Evolutionary conservation across 371 early-diverging fungal species (phyloP), one percentile per base, ranked within the genome.

Genomic region (Syncephalastrum sp.): DNA sequence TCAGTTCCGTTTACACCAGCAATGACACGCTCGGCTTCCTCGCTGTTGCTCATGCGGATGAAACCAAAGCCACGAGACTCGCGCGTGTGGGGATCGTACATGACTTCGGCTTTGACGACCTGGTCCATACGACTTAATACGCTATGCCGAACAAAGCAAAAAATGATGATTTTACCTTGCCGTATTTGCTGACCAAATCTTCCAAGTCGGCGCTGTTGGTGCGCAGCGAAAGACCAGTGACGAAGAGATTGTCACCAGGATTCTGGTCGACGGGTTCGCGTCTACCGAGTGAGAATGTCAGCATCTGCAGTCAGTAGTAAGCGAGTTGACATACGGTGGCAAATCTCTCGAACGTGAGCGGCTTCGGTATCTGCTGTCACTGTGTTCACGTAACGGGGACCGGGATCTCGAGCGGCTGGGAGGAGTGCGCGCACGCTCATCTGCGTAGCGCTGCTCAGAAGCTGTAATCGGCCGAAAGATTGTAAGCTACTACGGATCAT

Each of bases 51-150:
- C 84, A 90, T 91, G 47, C 84, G 85, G 47, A 94, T 88, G 60
- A 94, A 93, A 10, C 87, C 94, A 72, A 94, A 92, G 7, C 91
- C 89, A 61, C 90, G 88, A 25, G 89, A 90, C 59, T 93, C 91
- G 42, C 83, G 83, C 17, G 86, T 84, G 68, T 91, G 91, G 19
- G 93, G 91, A 57, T 93, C 91, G 64, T 74, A 79, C 87, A 91
- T 86, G 44, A 90, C 81, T 60, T 85, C 82, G 52, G 85, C 85
- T 61, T 88, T 91, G 49, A 71, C 70, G 42, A 89, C 81, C 89
- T 88, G 56, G 23, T 46, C 7, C 13, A 7, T 46, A 23, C 3
- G 3, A 15, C 56, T 24, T 46, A 47, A 46, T 23, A 15, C 15
- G 12, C 4, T n/a, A 54, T 21, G 14, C 8, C 5, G 3, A 54